phyloP scores from a whole-genome alignment of 75 land plant genomes.

The Pinus taeda region DNA sequence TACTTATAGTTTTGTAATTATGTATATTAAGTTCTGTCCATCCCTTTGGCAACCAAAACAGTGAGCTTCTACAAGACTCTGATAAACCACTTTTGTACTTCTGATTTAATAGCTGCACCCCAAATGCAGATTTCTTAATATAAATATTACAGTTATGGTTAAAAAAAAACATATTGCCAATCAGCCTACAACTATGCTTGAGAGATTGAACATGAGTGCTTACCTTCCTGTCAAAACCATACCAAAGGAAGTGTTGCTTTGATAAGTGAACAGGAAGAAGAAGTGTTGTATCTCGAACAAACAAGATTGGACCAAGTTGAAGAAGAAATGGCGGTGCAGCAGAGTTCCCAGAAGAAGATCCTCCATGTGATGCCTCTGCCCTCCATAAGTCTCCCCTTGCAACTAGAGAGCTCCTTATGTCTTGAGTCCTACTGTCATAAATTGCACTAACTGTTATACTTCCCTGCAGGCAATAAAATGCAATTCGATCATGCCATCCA shows the following conservation, averaged over 20 bases:
- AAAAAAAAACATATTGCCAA: too few species aligned
- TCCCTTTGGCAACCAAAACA: too few species aligned
- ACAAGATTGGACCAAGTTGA: slow-evolving; percentile 88
- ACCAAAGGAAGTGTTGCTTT: slow-evolving; percentile 96
- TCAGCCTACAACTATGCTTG: too few species aligned
- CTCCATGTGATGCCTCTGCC: slow-evolving; percentile 87
- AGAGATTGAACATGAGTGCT: not conserved
- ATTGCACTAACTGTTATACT: slow-evolving; percentile 68
- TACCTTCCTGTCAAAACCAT: slow-evolving; percentile 98
- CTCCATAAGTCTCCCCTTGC: slow-evolving; percentile 97
- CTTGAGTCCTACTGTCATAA: slow-evolving; percentile 81
- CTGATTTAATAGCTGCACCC: too few species aligned
- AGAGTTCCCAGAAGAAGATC: slow-evolving; percentile 55
- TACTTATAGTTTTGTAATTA: too few species aligned
- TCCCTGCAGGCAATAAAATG: slow-evolving; percentile 41
- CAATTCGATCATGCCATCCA: not conserved
- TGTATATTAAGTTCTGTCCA: too few species aligned
- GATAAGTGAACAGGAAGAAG: slow-evolving; percentile 93
- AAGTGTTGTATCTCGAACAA: slow-evolving; percentile 91
- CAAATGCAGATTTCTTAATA: too few species aligned
- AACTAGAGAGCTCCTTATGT: slow-evolving; percentile 72
- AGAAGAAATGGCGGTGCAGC: slow-evolving; percentile 74
- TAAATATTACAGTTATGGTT: too few species aligned
- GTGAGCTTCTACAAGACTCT: too few species aligned
- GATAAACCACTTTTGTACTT: too few species aligned